Evolutionary conservation across 169 alveolate genomes (phyloP), one percentile per base, ranked within the genome.

Genomic region (Plasmodium inui): DNA sequence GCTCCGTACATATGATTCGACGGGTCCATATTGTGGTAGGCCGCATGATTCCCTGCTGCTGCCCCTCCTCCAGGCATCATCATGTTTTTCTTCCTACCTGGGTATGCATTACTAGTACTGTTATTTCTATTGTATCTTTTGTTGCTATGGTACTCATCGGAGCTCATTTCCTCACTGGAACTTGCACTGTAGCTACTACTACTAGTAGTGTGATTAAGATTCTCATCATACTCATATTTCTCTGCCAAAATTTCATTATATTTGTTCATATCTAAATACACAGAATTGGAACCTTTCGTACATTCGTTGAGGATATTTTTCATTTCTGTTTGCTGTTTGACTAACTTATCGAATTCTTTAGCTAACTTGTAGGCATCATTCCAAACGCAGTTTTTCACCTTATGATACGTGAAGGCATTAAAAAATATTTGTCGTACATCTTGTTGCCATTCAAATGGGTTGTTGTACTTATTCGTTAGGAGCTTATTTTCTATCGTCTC

Each of bases 401-500:
- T 91, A 72, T 91, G 95, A 81, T 91, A 91, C 12, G 92, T 92
- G 67, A 97, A 97, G 28, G 98, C 98, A 84, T 97, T 97, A 94
- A 94, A 97, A 86, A 97, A 97, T 10, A 97, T 96, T 91, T 97
- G 98, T 74, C 99, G 93, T 91, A 97, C 96, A 91, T 97, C 99
- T 57, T 96, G 97, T 86, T 97, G 99, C 98, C 99, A 97, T 53
- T 97, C 97, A 92, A 94, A 97, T n/a, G 99, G 99, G 84, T 96
- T 96, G 82, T 94, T 79, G 89, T 97, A 97, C 92, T 95, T 96
- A 82, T 97, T 92, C 84, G 92, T 92, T 78, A 93, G 70, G 85
- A 96, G 85, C 81, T 96, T 96, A 79, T 84, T 85, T 72, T 96
- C 97, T 3, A 96, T 95, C 3, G 97, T 96, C 76, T 96, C 96